Evolutionary conservation across 148 eudicot genomes (phyloP).

Genomic region (Chenopodium berlandieri): DNA sequence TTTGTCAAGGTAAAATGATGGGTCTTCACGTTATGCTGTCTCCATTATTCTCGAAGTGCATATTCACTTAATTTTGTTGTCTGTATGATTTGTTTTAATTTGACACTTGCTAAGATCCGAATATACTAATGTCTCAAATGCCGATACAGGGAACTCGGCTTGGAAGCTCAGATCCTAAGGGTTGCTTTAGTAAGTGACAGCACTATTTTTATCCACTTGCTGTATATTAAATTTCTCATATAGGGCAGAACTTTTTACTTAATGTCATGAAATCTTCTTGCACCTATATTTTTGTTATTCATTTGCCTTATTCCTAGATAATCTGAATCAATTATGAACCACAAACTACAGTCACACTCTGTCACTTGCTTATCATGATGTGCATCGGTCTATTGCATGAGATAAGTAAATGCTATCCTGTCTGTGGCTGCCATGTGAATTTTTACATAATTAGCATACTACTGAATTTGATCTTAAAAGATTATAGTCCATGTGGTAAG

Average conservation of each 20-base stretch:
- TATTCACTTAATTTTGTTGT: no score
- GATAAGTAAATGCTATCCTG: not conserved
- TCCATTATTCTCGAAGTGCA: not conserved
- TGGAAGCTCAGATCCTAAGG: conserved; percentile 99
- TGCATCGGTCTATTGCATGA: not conserved
- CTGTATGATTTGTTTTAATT: not conserved
- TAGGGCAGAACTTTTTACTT: not conserved
- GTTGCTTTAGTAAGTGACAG: conserved; percentile 83
- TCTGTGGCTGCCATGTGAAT: not conserved
- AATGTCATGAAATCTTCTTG: not conserved
- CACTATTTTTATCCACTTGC: not conserved
- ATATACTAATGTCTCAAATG: not conserved
- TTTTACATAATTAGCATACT: not conserved
- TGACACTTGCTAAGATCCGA: not conserved
- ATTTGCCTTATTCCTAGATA: not conserved
- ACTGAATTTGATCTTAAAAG: not conserved
- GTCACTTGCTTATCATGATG: not conserved
- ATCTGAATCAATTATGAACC: not conserved
- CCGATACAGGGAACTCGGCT: conserved; percentile 88
- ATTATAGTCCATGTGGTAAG: not conserved
- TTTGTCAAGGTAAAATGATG: no score
- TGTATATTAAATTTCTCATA: not conserved
- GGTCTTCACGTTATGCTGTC: not conserved
- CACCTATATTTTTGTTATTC: not conserved
- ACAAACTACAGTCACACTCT: not conserved